phyloP scores from a whole-genome alignment of 305 asterid genomes.

The Fraxinus albicans region DNA sequence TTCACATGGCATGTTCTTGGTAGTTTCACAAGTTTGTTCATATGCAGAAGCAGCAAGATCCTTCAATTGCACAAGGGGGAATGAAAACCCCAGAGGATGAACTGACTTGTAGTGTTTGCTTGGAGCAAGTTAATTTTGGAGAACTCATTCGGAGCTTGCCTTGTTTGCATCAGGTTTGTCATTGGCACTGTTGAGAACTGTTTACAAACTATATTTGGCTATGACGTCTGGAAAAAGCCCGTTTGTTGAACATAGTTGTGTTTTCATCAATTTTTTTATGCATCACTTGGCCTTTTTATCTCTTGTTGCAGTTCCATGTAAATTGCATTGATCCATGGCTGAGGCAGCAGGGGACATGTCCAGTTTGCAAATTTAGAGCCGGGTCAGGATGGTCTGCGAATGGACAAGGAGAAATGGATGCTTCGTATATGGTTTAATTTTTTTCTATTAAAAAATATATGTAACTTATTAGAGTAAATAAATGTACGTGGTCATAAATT shows the following conservation, averaged over 20 bases:
- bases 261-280: background rate
- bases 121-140: constrained; percentile 90
- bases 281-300: background rate
- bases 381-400: constrained; percentile 64
- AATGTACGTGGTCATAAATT: background rate
- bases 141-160: constrained; percentile 94
- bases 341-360: constrained; percentile 95
- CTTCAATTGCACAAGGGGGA: constrained; percentile 38
- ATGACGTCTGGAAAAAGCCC: background rate
- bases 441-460: background rate
- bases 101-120: constrained; percentile 94
- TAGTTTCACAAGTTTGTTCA: no score
- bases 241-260: background rate
- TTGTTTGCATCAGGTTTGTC: constrained; percentile 88
- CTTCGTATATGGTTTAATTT: constrained; percentile 64
- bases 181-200: background rate
- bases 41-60: constrained; percentile 78
- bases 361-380: constrained; percentile 84
- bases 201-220: background rate
- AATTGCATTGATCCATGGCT: constrained; percentile 98
- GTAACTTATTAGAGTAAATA: background rate
- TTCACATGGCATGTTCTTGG: background rate
- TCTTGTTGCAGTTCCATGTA: constrained; percentile 72
- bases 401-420: constrained; percentile 54
- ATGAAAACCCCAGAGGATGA: constrained; percentile 64